Evolutionary conservation across 768 basidiomycete species (phyloP).

Genomic region (Suillus fuscotomentosus): DNA sequence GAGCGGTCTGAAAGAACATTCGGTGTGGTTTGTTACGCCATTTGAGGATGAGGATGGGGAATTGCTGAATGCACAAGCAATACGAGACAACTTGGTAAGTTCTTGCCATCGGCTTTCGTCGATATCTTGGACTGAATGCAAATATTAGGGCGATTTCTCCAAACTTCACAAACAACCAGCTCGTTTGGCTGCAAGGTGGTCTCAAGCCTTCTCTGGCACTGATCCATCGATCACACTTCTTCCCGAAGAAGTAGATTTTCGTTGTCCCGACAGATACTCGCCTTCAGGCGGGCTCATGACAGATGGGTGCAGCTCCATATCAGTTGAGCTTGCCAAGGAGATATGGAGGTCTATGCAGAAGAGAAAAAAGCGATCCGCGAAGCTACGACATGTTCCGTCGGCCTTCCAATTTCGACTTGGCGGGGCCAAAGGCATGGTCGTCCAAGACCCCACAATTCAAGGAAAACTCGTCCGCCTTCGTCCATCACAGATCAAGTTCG

Average conservation of each 20-base stretch:
- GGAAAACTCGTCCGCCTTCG: slow-evolving; percentile 39
- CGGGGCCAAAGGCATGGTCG: slow-evolving; percentile 50
- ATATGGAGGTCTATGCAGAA: slow-evolving; percentile 36
- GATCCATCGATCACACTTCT: slow-evolving; percentile 42
- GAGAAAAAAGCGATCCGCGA: slow-evolving; percentile 20
- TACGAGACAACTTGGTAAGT: slow-evolving; percentile 34
- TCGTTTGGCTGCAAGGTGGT: slow-evolving; percentile 49
- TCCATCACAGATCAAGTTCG: slow-evolving; percentile 67
- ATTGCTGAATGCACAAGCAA: slow-evolving; percentile 24
- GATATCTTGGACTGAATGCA: not conserved
- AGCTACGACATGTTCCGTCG: slow-evolving; percentile 29
- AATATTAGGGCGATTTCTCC: slow-evolving; percentile 38
- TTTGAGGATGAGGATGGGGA: slow-evolving; percentile 31
- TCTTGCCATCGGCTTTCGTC: not conserved
- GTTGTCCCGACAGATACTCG: slow-evolving; percentile 27
- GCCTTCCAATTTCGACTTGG: slow-evolving; percentile 45
- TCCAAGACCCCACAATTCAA: slow-evolving; percentile 36
- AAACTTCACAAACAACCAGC: slow-evolving; percentile 38
- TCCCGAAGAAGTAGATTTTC: slow-evolving; percentile 32
- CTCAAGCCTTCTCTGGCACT: slow-evolving; percentile 53
- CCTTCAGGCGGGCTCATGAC: slow-evolving; percentile 38
- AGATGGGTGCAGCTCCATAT: slow-evolving; percentile 52
- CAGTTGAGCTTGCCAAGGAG: slow-evolving; percentile 30
- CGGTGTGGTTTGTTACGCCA: slow-evolving; percentile 46
- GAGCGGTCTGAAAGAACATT: slow-evolving; percentile 50